Base-by-base conservation (phyloP, 345 rosid species). In the Stellera chamaejasme region DNA sequence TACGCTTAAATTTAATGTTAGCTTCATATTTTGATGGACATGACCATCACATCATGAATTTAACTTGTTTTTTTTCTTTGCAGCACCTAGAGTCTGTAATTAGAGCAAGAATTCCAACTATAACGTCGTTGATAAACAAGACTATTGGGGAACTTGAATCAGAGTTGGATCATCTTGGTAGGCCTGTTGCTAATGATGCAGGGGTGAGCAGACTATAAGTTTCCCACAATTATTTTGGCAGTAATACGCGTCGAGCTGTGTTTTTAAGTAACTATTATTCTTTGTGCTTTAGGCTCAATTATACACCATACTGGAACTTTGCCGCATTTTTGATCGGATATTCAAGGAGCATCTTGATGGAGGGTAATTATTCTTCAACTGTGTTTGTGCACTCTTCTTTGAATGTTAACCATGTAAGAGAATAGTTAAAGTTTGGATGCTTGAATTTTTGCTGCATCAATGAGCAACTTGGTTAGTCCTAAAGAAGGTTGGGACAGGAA, bases 311-410 rank as follows among this genome's bases (percentile, higher is more conserved):
- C 62, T 91, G 73, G 96, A 83, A 71, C 69, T 91, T 36, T 87
- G 96, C 47, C 87, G 92, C 59, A 94, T 91, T 62, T 87, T 91
- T 50, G 98, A 91, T 69, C 75, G 74, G 59, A 75, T 87, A 71
- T 91, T 87, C 75, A 91, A 87, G 82, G 98, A 91, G 70, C 98
- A 91, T 68, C 52, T 91, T 65, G 91, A 87, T 76, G 98, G 98
- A 69, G 95, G 98, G 98, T 91, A 83, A 69, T 11, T 32, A 32
- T 32, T 32, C 39, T 32, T 32, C 39, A 32, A 32, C 9, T 32
- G 5, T 32, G 5, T 32, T 32, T 32, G 4, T 5, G 5, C 3
- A 32, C 39, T 32, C 7, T 32, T 32, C 9, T 32, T 8, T 32
- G 39, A 32, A 32, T 32, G 39, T 8, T 32, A 32, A 32, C 9